phyloP scores from a whole-genome alignment of 257 asterid genomes.

The Solanum megistacrolobum region DNA sequence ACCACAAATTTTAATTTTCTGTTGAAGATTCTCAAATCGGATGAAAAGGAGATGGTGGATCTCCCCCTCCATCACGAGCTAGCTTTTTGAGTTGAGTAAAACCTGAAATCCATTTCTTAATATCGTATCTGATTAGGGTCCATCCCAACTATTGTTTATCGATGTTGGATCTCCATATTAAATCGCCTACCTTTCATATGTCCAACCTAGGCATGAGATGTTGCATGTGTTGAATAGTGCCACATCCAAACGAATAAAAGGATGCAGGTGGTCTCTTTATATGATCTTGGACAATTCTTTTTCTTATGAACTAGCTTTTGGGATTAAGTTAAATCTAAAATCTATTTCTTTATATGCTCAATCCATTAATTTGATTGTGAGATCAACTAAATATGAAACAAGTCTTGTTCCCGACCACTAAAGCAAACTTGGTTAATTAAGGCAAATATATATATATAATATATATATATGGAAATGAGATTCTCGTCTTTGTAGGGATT shows the following conservation, averaged over 20 bases:
- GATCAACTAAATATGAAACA: background rate
- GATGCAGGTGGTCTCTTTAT: background rate
- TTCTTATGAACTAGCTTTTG: background rate
- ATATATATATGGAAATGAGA: background rate
- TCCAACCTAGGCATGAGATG: background rate
- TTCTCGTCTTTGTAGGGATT: background rate
- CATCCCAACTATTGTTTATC: background rate
- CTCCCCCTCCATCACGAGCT: background rate
- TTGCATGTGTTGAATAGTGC: background rate
- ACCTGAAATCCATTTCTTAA: background rate
- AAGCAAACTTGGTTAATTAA: background rate
- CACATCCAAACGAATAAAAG: background rate
- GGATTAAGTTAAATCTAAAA: background rate
- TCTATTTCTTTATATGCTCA: background rate
- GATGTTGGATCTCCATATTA: background rate
- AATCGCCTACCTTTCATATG: background rate
- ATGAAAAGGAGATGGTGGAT: background rate
- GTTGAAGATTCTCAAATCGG: background rate
- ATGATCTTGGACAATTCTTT: background rate
- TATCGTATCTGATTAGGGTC: background rate
- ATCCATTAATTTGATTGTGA: background rate
- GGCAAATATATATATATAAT: background rate
- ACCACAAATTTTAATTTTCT: background rate
- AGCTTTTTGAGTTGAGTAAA: background rate
- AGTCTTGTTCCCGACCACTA: background rate